Evolutionary conservation across 805 yeast genomes (phyloP), one percentile per base, ranked within the genome.

Genomic region (Zygosaccharomyces kombuchaensis): DNA sequence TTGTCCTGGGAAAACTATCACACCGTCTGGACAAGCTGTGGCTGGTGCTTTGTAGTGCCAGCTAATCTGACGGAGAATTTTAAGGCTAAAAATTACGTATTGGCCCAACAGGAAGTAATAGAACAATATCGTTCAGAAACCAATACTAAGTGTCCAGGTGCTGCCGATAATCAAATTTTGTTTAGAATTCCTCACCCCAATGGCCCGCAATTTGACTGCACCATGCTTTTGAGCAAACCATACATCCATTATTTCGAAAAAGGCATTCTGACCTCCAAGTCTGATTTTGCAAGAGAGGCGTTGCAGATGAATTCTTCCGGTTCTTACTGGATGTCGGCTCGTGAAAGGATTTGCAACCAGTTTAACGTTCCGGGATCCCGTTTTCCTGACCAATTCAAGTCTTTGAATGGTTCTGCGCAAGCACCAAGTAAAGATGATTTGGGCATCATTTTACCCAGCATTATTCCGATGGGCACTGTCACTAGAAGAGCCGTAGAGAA

Each of bases 401-500:
- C 48, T 9, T 39, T 50, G 16, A 46, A 54, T 6, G 51, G 59
- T 9, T 43, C 53, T 9, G 31, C 43, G 10, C 36, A 44, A 12
- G 38, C 29, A 2, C 40, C 25, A 25, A 13, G n/a, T 9, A 21
- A 52, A 3, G 27, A 41, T 1, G 68, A 68, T 1, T 56, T 80
- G 51, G 96, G 95, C 0, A 71, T 90, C 40, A 93, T 95, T 25
- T 58, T 93, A 12, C 99, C 99, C 1, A 78, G 80, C 41, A 73
- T 91, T 35, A 74, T 87, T 6, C 78, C 96, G 2, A 93, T 93
- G 96, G 99, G 99, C 1, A 95, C 99, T 0, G 82, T 93, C 6
- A 93, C 99, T 0, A 73, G 99, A 55, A 74, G 99, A 53, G 96
- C 98, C 2, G 96, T 93, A 2, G 99, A 93, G 61, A 88, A 87